Evolutionary conservation across 495 filamentous ascomycete species (phyloP), one percentile per base, ranked within the genome.

Genomic region (Lentithecium fluviatile): DNA sequence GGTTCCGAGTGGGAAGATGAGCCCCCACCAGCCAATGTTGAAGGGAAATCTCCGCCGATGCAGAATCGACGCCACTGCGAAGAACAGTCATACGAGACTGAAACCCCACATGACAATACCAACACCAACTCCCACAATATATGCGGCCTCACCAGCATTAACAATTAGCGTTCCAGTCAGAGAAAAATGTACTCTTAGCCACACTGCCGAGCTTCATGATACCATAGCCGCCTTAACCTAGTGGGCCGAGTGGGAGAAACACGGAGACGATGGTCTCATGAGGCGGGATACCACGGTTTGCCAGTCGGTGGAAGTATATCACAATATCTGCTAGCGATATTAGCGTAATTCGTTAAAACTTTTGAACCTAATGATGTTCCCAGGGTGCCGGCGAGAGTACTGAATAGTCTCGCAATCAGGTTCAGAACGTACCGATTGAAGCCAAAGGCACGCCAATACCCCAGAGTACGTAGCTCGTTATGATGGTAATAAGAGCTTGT

Each of bases 11-110:
- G 84, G 84, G 52, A 87, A 88, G 1, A 77, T 83, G 50, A 87
- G 86, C 3, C 79, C 80, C 85, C 85, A 88, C 83, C 84, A 87
- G 0, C 84, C 84, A 65, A 86, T 81, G 53, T 86, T 86, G 68
- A 87, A 87, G 0, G 84, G 82, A 48, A 87, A 85, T 11, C 62
- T 76, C 49, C 66, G 74, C 10, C 71, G 66, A 6, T 69, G 57
- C 7, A 38, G 15, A 37, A 80, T 74, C 0, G 65, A 77, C 6
- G 73, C 68, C 37, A 77, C 54, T 8, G 83, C 85, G 51, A 87
- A 81, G 64, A 82, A 79, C 0, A 87, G 71, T 85, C 85, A 88
- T 0, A 85, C 77, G 1, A 87, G 68, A 0, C 71, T 83, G 62
- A 85, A 85, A 0, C 79, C 76, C 85, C 85, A 87, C 48, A 88